These are phyloP conservation scores for Hyphopichia burtonii DNA, from an alignment of 1,139 yeast species.

Conservation along the genomic window DNA sequence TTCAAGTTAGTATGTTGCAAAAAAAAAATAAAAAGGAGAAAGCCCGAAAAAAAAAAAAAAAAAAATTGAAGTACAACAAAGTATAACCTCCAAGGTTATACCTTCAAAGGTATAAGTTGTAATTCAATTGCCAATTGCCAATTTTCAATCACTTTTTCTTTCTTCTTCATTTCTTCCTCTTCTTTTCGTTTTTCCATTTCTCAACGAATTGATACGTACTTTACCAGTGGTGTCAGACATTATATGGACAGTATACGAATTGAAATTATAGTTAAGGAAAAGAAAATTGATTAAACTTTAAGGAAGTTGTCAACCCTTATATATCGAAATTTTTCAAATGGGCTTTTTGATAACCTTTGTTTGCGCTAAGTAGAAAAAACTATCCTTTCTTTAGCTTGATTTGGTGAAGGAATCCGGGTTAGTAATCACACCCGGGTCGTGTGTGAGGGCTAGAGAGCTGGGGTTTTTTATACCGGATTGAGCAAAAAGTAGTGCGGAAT, in stretches of 20 bases:
- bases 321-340: neutral
- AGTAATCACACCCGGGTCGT: neutral
- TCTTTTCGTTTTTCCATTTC: neutral
- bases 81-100: too few species aligned
- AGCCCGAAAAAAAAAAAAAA: neutral
- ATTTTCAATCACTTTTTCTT: neutral
- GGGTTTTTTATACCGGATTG: neutral
- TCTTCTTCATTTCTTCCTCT: neutral
- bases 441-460: too few species aligned
- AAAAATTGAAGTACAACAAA: too few species aligned
- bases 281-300: neutral
- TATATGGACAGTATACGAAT: neutral
- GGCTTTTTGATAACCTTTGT: neutral
- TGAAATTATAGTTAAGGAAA: too few species aligned
- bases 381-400: neutral
- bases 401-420: neutral
- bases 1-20: constrained; percentile 1
- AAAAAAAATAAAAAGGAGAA: neutral
- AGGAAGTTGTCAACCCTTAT: neutral
- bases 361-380: neutral
- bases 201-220: constrained; percentile 7
- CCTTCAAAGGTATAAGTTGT: too few species aligned
- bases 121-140: neutral
- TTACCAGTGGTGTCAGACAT: constrained; percentile 15
- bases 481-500: too few species aligned